Percentiles rank a stretch among this genome's conserved stretches.
These are phyloP conservation scores for Rhizopogon vinicolor DNA, from an alignment of 768 basidiomycete genomes.

Conservation along the genomic window DNA sequence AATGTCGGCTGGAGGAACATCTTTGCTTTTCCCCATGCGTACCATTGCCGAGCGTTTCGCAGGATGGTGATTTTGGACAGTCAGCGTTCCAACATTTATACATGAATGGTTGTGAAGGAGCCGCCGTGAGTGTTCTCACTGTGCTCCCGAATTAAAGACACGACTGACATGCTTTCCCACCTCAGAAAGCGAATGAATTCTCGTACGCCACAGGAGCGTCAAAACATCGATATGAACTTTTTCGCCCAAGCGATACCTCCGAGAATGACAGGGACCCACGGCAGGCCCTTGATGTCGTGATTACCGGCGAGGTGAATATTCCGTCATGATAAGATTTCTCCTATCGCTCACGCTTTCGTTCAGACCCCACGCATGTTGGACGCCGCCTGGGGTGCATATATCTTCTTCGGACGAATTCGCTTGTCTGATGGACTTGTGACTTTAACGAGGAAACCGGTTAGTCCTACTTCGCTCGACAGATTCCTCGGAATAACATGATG, in stretches of 20 bases:
- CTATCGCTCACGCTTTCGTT: slow-evolving; percentile 16
- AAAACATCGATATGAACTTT: slow-evolving; percentile 26
- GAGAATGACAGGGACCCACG: slow-evolving; percentile 22
- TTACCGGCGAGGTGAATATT: slow-evolving; percentile 28
- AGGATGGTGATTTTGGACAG: slow-evolving; percentile 15
- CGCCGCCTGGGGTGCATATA: slow-evolving; percentile 63
- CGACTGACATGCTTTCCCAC: slow-evolving; percentile 16
- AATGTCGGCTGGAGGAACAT: slow-evolving; percentile 44
- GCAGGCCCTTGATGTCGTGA: slow-evolving; percentile 32
- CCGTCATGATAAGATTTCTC: slow-evolving; percentile 13
- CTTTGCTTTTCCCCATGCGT: slow-evolving; percentile 36
- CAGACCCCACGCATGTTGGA: slow-evolving; percentile 54
- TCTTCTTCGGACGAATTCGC: slow-evolving; percentile 53
- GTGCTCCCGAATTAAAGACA: slow-evolving; percentile 1
- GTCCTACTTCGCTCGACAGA: slow-evolving; percentile 15
- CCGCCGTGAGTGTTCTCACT: slow-evolving; percentile 18
- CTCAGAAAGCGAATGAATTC: slow-evolving; percentile 20
- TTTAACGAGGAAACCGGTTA: slow-evolving; percentile 58
- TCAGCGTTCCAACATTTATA: neutral
- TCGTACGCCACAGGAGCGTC: slow-evolving; percentile 20
- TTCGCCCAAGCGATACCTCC: slow-evolving; percentile 23
- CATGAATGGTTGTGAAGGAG: slow-evolving; percentile 10
- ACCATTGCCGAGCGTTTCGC: slow-evolving; percentile 24
- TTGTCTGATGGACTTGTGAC: slow-evolving; percentile 53
- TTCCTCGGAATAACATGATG: slow-evolving; percentile 2